Base-by-base conservation (phyloP, 139 green algal genomes). In the Chlamydomonas sphaeroides region DNA sequence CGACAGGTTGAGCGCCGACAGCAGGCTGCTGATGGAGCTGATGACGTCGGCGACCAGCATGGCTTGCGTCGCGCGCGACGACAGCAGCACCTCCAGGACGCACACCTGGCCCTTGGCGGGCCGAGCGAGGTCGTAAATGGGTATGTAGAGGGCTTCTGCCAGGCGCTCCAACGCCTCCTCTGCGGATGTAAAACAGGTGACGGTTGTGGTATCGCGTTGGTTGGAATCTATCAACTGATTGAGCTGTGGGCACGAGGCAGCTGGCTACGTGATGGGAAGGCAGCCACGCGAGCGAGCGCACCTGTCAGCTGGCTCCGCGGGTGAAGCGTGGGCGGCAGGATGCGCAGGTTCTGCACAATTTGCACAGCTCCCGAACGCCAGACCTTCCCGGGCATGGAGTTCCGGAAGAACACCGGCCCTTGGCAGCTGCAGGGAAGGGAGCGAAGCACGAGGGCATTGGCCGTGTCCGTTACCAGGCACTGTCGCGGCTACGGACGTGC, bases 1-100 rank as follows among this genome's bases (percentile, higher is more conserved):
- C 25, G 84, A 88, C 45, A 91, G 81, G 63, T 88, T 56, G 36
- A 91, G 59, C 32, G 77, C 25, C 10, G 80, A 57, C 23, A 91
- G 80, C 25, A 65, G 65, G 35, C 51, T 68, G 67, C 81, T 74
- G 35, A 86, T 70, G 66, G 88, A 85, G 53, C 61, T 82, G 32
- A 91, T 85, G 39, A 91, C 84, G 63, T 91, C 87, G 0, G 88
- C 85, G 4, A 88, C 82, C 69, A 88, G 67, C 69, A 89, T 88
- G 8, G 81, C 70, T 53, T 91, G 78, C 10, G 85, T 81, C 28
- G 85, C 81, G 23, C 62, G 63, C 2, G 67, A 33, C 10, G 85
- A 83, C n/a, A 91, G 62, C 25, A 91, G 73, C 36, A 84, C 88
- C 82, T 91, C 88, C 59, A 91, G 73, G 20, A 91, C 88, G 45